Conservation (phyloP, 306 rosid genomes). For the Vicia faba region DNA sequence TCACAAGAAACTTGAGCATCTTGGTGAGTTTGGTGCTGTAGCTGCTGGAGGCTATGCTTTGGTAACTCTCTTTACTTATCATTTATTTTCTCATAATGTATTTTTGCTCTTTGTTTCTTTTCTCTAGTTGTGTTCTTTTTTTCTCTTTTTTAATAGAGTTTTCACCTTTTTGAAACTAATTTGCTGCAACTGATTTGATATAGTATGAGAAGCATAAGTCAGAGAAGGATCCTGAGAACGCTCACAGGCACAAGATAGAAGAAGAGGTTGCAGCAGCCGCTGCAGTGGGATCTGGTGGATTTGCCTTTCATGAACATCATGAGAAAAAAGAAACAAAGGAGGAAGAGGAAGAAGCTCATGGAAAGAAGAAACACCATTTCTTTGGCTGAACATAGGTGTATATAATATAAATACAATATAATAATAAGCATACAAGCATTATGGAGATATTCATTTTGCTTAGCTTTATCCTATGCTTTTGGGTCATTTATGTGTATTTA, state of each 20-base stretch:
- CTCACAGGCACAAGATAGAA: constrained; percentile 70
- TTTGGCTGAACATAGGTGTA: constrained; percentile 41
- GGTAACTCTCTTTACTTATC: constrained; percentile 45
- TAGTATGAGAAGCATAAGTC: constrained; percentile 72
- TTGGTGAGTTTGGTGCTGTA: constrained; percentile 53
- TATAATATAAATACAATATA: background rate
- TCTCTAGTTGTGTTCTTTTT: background rate
- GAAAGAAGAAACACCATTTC: constrained; percentile 70
- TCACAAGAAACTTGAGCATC: constrained; percentile 61
- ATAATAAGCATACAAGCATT: constrained; percentile 5
- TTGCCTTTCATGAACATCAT: constrained; percentile 75
- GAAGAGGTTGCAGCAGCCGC: constrained; percentile 70
- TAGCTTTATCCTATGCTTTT: constrained; percentile 12
- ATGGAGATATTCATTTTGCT: constrained; percentile 18
- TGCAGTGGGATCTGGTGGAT: constrained; percentile 71
- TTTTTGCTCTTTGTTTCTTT: background rate
- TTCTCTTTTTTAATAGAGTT: background rate
- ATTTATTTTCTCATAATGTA: background rate
- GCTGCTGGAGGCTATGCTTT: constrained; percentile 67
- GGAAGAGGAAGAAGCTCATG: constrained; percentile 63
- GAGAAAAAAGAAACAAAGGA: constrained; percentile 64
- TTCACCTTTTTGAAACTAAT: background rate
- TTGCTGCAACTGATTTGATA: background rate
- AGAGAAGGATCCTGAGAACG: constrained; percentile 65
- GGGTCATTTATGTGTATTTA: constrained; percentile 16